Percentiles rank a stretch among this genome's conserved stretches.
Conservation (phyloP, 1,284 basidiomycete species). For the Microbotryomycetes sp. region DNA sequence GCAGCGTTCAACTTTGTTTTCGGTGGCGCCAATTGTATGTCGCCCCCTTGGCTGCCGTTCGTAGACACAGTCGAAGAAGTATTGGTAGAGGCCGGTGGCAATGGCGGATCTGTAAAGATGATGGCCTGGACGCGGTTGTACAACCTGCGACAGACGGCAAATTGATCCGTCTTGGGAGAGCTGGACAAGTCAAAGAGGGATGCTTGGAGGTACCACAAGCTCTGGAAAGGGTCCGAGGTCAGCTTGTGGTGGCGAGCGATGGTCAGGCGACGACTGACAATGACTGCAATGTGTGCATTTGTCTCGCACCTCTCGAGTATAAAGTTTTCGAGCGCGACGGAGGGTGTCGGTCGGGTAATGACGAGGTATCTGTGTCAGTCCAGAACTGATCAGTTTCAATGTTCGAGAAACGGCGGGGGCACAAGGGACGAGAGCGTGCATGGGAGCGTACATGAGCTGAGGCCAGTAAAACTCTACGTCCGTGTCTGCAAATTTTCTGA, state of each 20-base stretch:
- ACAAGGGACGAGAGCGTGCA: neutral
- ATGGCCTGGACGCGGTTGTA: constrained; percentile 92
- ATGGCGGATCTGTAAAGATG: constrained; percentile 82
- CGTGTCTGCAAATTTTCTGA: constrained; percentile 64
- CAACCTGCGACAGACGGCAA: constrained; percentile 85
- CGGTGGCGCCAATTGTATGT: neutral
- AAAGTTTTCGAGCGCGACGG: constrained; percentile 83
- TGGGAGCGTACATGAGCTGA: constrained; percentile 51
- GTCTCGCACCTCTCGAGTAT: constrained; percentile 76
- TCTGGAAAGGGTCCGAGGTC: constrained; percentile 49
- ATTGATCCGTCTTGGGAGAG: constrained; percentile 59
- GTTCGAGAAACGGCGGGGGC: constrained; percentile 26
- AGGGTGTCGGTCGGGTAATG: constrained; percentile 79
- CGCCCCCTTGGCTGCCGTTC: neutral
- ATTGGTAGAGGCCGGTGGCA: constrained; percentile 44
- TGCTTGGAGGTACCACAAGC: constrained; percentile 96
- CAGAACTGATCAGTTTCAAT: neutral
- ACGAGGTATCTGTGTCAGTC: constrained; percentile 67
- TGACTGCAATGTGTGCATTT: constrained; percentile 87
- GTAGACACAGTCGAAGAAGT: no score
- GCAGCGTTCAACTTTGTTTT: constrained; percentile 61
- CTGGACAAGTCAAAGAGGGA: constrained; percentile 75
- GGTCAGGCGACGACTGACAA: constrained; percentile 53
- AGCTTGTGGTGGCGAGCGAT: neutral
- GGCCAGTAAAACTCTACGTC: constrained; percentile 94